Conservation (phyloP, 2,329 filamentous ascomycete species). For the Trichophyton simii region DNA sequence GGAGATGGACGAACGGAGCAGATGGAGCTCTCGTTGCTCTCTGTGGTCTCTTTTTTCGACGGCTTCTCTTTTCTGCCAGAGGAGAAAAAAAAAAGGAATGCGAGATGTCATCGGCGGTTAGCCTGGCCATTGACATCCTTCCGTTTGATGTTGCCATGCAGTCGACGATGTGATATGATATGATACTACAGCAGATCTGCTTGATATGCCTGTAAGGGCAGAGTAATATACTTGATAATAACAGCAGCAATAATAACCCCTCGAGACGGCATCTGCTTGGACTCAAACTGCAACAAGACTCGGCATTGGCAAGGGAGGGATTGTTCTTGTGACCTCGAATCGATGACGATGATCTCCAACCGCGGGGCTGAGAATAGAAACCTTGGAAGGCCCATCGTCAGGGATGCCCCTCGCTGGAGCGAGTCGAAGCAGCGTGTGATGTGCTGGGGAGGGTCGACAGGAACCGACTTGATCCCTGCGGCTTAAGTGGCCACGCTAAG, state of each 20-base stretch:
- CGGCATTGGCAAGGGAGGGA: no score
- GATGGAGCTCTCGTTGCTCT: no score
- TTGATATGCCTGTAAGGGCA: not conserved
- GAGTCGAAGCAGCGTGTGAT: no score
- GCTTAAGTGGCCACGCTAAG: not conserved
- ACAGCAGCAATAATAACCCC: no score
- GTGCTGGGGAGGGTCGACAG: no score
- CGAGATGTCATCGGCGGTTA: not conserved
- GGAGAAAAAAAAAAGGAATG: not conserved
- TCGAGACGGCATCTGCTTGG: no score
- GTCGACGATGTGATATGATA: no score
- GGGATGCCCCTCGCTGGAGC: not conserved
- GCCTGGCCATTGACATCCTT: not conserved
- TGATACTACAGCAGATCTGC: not conserved
- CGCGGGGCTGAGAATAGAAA: conserved; percentile 1
- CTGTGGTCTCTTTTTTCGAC: no score
- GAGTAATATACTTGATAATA: no score
- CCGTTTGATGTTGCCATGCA: not conserved
- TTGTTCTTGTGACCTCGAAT: not conserved
- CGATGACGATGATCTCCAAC: not conserved
- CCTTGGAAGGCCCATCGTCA: not conserved
- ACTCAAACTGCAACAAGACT: not conserved
- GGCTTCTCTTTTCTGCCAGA: not conserved
- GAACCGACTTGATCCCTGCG: not conserved
- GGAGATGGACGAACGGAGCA: no score